These are phyloP conservation scores for Mycosarcoma maydis DNA, from an alignment of 1,284 basidiomycete genomes.

Conservation along the genomic window DNA sequence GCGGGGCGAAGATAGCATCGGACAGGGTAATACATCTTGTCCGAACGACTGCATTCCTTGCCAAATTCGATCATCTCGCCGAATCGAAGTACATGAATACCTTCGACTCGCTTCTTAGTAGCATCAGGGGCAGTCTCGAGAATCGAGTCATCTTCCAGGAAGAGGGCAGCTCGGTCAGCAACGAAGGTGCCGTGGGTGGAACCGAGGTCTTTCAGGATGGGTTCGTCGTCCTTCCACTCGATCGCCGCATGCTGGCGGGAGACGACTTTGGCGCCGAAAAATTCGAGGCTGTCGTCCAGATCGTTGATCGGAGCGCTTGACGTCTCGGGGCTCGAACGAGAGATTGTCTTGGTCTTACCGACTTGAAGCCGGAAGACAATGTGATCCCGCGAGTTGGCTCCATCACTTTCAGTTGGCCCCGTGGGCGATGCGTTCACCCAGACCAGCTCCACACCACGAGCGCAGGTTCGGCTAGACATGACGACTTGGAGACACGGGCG, in stretches of 20 bases:
- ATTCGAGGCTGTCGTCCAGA: constrained; percentile 14
- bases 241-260: constrained; percentile 36
- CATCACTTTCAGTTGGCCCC: constrained; percentile 7
- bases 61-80: constrained; percentile 37
- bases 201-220: constrained; percentile 23
- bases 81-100: background rate
- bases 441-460: constrained; percentile 21
- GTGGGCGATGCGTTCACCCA: constrained; percentile 31
- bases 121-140: background rate
- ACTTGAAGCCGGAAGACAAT: constrained; percentile 9
- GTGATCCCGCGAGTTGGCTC: background rate
- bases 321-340: constrained; percentile 4
- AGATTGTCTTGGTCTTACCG: constrained; percentile 10
- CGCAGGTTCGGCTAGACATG: too few species aligned
- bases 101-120: background rate
- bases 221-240: constrained; percentile 17
- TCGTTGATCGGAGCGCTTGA: constrained; percentile 23
- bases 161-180: background rate
- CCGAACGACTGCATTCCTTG: constrained; percentile 4
- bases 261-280: constrained; percentile 33
- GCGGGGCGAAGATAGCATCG: constrained; percentile 18
- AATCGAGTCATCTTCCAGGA: background rate
- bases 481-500: too few species aligned
- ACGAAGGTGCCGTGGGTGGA: constrained; percentile 46
- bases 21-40: constrained; percentile 12